Conservation (phyloP, 441 rosid genomes). For the Erysimum cheiri region DNA sequence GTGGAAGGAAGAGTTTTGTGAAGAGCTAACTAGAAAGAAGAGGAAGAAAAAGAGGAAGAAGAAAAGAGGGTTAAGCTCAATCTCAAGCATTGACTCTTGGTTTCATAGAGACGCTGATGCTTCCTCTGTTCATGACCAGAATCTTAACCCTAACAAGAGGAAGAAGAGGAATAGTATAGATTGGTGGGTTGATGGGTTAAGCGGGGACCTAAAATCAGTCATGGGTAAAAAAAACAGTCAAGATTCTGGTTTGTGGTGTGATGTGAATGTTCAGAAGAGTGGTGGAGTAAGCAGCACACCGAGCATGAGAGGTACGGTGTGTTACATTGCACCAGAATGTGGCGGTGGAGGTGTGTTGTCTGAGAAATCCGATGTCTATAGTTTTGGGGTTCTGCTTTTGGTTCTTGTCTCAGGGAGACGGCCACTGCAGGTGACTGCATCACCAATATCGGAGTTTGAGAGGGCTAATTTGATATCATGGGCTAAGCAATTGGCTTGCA, state of each 20-base stretch:
- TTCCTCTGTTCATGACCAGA: slow-evolving; percentile 46
- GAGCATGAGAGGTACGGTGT: slow-evolving; percentile 91
- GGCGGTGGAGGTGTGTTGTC: slow-evolving; percentile 76
- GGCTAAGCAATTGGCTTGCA: slow-evolving; percentile 80
- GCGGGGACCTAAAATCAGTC: slow-evolving; percentile 59
- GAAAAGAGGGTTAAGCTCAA: slow-evolving; percentile 50
- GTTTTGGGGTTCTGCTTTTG: slow-evolving; percentile 81
- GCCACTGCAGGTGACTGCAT: slow-evolving; percentile 85
- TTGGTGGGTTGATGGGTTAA: slow-evolving; percentile 83
- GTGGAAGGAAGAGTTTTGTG: slow-evolving; percentile 98
- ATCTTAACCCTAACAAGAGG: slow-evolving; percentile 54
- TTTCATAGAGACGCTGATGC: slow-evolving; percentile 66
- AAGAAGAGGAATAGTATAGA: slow-evolving; percentile 70
- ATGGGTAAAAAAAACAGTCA: slow-evolving; percentile 63
- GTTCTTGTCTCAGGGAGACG: slow-evolving; percentile 83
- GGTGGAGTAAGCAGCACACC: slow-evolving; percentile 89
- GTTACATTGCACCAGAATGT: slow-evolving; percentile 93
- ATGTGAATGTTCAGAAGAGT: slow-evolving; percentile 76
- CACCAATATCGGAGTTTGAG: slow-evolving; percentile 90
- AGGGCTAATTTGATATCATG: slow-evolving; percentile 90
- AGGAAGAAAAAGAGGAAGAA: slow-evolving; percentile 58
- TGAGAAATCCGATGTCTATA: slow-evolving; percentile 85
- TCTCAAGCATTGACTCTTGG: slow-evolving; percentile 65
- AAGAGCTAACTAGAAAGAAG: slow-evolving; percentile 73
- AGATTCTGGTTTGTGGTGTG: slow-evolving; percentile 59